These are phyloP conservation scores for Annulohypoxylon truncatum DNA, from an alignment of 2,329 filamentous ascomycete species.

Conservation along the genomic window DNA sequence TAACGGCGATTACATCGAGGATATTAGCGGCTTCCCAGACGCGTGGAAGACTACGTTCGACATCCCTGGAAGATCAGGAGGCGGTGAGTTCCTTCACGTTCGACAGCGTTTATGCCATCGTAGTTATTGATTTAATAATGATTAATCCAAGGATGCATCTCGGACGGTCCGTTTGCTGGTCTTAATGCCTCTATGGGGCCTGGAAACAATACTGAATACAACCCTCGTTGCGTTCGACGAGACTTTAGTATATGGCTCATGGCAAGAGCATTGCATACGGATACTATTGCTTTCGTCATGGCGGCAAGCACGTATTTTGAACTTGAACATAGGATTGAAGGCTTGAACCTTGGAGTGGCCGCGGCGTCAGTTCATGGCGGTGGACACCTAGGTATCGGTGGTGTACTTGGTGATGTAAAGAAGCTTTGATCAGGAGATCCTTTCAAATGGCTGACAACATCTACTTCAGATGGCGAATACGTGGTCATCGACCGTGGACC, in stretches of 20 bases:
- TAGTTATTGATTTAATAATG: not conserved
- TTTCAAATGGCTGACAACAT: constrained; percentile 27
- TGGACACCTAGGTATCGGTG: constrained; percentile 47
- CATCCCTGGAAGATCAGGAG: constrained; percentile 46
- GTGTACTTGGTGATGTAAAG: constrained; percentile 48
- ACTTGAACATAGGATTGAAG: constrained; percentile 48
- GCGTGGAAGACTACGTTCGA: constrained; percentile 26
- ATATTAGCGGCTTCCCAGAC: constrained; percentile 27
- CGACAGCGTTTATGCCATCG: not conserved
- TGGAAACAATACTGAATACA: constrained; percentile 43
- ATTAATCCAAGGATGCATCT: constrained; percentile 41
- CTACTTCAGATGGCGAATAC: constrained; percentile 44
- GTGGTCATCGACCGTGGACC: constrained; percentile 47
- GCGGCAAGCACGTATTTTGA: constrained; percentile 43
- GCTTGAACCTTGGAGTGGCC: constrained; percentile 33
- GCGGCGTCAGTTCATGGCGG: constrained; percentile 46
- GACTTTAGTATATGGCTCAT: constrained; percentile 47
- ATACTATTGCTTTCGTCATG: constrained; percentile 29
- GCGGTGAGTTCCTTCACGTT: constrained; percentile 31
- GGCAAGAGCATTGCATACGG: constrained; percentile 28
- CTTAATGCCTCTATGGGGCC: constrained; percentile 49
- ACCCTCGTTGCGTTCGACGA: constrained; percentile 50
- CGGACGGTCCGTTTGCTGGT: constrained; percentile 47
- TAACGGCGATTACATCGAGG: constrained; percentile 45
- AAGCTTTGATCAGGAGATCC: constrained; percentile 33